These are phyloP conservation scores for Phyllosticta citribraziliensis DNA, from an alignment of 2,329 filamentous ascomycete species.

Conservation along the genomic window DNA sequence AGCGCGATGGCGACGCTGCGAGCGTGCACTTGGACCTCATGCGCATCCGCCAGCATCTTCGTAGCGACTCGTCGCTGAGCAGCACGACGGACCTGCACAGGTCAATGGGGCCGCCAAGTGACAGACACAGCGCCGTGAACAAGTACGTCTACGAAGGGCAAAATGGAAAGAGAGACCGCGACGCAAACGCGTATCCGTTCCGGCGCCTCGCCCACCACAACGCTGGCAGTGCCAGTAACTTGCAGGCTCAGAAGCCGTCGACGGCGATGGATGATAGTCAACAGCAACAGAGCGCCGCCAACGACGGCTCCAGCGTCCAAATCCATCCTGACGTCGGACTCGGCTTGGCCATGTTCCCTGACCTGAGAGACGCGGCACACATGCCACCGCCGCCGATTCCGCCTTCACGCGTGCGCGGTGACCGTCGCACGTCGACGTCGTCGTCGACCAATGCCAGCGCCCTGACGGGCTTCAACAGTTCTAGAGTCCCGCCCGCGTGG, in stretches of 20 bases:
- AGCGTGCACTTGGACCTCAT: conserved; percentile 33
- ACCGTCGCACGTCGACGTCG: not conserved
- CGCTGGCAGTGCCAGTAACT: not conserved
- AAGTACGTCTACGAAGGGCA: not conserved
- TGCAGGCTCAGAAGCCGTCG: not conserved
- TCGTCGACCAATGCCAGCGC: conserved; percentile 11
- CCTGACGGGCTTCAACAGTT: conserved; percentile 24
- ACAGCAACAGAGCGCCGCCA: not conserved
- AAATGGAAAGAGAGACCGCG: not conserved
- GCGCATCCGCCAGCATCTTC: conserved; percentile 36
- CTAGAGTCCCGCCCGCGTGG: conserved; percentile 28
- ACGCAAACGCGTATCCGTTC: not conserved
- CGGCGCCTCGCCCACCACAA: not conserved
- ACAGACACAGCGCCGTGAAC: not conserved
- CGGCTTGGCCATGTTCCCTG: not conserved
- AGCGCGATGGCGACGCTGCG: not conserved
- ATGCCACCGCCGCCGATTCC: not conserved
- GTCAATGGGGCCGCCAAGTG: not conserved
- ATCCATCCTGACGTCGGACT: not conserved
- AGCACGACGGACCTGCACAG: not conserved
- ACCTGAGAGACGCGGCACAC: not conserved
- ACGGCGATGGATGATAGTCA: not conserved
- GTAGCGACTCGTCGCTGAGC: conserved; percentile 20
- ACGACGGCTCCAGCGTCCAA: not conserved
- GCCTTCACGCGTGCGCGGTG: not conserved